Conservation (phyloP, 2,329 filamentous ascomycete species). For the Exophiala oligosperma region DNA sequence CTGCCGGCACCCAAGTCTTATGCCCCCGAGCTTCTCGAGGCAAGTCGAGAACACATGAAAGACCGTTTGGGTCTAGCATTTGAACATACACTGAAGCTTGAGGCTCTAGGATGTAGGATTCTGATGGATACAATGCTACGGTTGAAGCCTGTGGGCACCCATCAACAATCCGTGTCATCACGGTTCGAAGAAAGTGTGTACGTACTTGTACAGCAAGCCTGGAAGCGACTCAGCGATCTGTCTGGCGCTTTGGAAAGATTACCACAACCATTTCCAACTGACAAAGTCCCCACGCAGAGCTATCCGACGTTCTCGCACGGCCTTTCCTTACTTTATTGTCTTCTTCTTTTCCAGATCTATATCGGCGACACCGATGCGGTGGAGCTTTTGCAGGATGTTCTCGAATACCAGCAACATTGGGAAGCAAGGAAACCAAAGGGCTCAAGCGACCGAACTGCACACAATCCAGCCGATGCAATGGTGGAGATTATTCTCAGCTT, state of each 20-base stretch:
- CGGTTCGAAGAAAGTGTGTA: slow-evolving; percentile 20
- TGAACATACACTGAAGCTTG: slow-evolving; percentile 22
- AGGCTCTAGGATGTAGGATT: slow-evolving; percentile 1
- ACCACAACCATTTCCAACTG: slow-evolving; percentile 31
- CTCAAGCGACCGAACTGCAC: slow-evolving; percentile 28
- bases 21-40: not conserved
- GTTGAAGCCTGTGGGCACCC: slow-evolving; percentile 3
- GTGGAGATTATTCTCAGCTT: slow-evolving; percentile 91
- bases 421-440: not conserved
- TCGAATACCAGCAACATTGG: slow-evolving; percentile 64
- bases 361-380: slow-evolving; percentile 86
- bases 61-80: slow-evolving; percentile 17
- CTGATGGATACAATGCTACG: slow-evolving; percentile 5
- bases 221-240: slow-evolving; percentile 40
- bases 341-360: slow-evolving; percentile 85
- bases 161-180: not conserved
- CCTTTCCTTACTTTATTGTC: slow-evolving; percentile 76
- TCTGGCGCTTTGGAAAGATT: slow-evolving; percentile 33
- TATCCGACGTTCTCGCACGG: slow-evolving; percentile 56
- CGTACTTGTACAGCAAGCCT: slow-evolving; percentile 38
- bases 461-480: slow-evolving; percentile 64
- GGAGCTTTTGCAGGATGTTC: slow-evolving; percentile 77
- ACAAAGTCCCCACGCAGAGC: slow-evolving; percentile 30
- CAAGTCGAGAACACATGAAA: slow-evolving; percentile 13
- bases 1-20: not conserved